Base-by-base conservation (phyloP, 2,329 filamentous ascomycete species). In the Stemphylium beticola region DNA sequence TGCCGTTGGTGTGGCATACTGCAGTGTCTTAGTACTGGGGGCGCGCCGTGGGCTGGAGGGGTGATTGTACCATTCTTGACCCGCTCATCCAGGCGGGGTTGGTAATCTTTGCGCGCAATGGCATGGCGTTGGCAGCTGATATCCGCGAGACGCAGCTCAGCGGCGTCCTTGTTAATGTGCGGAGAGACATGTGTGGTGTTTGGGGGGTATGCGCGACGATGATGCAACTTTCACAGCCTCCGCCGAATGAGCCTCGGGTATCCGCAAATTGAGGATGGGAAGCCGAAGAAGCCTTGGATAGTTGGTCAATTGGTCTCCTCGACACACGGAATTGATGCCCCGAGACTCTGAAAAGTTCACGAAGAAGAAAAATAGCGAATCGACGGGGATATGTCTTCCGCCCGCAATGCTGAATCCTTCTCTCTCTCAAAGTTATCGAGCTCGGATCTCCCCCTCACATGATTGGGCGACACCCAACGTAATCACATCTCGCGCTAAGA, bases 71-170 rank as follows among this genome's bases (percentile, higher is more conserved):
- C 76, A 79, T 80, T 71, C 82, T 78, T 67, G 77, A 77, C 53
- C 78, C 77, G 60, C 74, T 78, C 64, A 85, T 64, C 70, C 68
- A 81, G 47, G 83, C 82, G 62, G 86, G 81, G 74, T 84, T 83
- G 71, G 82, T 78, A 62, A 92, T 82, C 77, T 90, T 93, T 58
- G 90, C 90, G 80, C 87, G 87, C 62, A 96, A 83, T 74, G 92
- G 91, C 91, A 96, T 96, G 53, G 69, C 77, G 32, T 61, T 53
- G 38, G 67, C 60, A 33, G 57, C 57, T 20, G 46, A 50, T 49
- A 52, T 67, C 56, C 73, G 73, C 62, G 73, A 70, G 66, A 58
- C 68, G 60, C 73, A 73, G 65, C 68, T 76, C 70, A 74, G 68
- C 73, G 71, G 74, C 57, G 72, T 67, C 69, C 71, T 68, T 61